phyloP scores from a whole-genome alignment of 495 filamentous ascomycete species.

The Baudoinia panamericana region DNA sequence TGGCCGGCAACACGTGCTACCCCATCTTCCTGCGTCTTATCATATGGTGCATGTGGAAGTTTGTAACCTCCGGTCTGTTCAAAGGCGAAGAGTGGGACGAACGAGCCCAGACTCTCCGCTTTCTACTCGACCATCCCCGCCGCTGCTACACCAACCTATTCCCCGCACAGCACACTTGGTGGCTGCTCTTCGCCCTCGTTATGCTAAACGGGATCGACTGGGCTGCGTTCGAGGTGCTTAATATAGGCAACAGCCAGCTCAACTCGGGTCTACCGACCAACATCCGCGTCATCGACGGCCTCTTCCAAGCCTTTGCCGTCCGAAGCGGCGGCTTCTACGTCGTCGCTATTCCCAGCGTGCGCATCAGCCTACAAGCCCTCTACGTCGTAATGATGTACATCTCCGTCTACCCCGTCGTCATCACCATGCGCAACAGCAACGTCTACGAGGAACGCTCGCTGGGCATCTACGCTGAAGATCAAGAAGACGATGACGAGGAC shows the following conservation, averaged over 20 bases:
- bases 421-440: slow-evolving; percentile 38
- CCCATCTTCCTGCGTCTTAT: slow-evolving; percentile 70
- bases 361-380: slow-evolving; percentile 60
- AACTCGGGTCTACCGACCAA: slow-evolving; percentile 38
- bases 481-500: slow-evolving; percentile 22
- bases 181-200: slow-evolving; percentile 59
- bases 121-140: slow-evolving; percentile 67
- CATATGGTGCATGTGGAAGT: slow-evolving; percentile 47
- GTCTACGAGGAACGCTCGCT: slow-evolving; percentile 47
- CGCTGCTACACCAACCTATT: slow-evolving; percentile 78
- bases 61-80: slow-evolving; percentile 28
- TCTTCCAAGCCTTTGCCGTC: slow-evolving; percentile 76
- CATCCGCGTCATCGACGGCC: slow-evolving; percentile 56
- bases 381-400: slow-evolving; percentile 95
- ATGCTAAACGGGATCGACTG: slow-evolving; percentile 70
- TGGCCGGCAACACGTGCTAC: slow-evolving; percentile 73
- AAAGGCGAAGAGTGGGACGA: slow-evolving; percentile 31
- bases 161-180: slow-evolving; percentile 64
- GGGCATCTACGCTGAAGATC: slow-evolving; percentile 51
- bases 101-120: slow-evolving; percentile 54
- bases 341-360: slow-evolving; percentile 54
- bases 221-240: slow-evolving; percentile 66
- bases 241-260: slow-evolving; percentile 57
- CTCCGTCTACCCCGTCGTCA: slow-evolving; percentile 49
- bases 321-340: slow-evolving; percentile 77